Conservation (phyloP, 495 filamentous ascomycete genomes). For the Achaetomiella virescens region DNA sequence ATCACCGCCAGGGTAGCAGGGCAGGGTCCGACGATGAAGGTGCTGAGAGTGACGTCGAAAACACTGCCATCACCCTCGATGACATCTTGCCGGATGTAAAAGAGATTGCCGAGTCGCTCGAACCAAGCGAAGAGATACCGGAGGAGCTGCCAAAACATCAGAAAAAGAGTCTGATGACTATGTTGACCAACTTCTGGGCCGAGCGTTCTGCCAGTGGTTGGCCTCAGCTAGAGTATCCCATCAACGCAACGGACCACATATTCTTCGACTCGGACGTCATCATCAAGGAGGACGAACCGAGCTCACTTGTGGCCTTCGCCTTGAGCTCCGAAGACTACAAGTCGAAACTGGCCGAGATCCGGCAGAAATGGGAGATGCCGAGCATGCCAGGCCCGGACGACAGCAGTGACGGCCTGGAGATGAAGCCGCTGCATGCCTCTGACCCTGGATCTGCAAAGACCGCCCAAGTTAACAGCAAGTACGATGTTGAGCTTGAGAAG, state of each 20-base stretch:
- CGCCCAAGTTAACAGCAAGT: slow-evolving; percentile 14
- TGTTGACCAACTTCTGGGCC: slow-evolving; percentile 96
- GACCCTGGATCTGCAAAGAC: slow-evolving; percentile 24
- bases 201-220: slow-evolving; percentile 95
- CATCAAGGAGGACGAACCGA: slow-evolving; percentile 94
- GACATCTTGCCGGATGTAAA: slow-evolving; percentile 49
- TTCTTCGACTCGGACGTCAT: slow-evolving; percentile 98
- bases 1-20: slow-evolving; percentile 46
- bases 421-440: slow-evolving; percentile 15
- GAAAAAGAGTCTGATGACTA: slow-evolving; percentile 84
- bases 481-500: slow-evolving; percentile 54
- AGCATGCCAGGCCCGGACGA: slow-evolving; percentile 26
- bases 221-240: slow-evolving; percentile 88
- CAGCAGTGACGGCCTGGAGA: slow-evolving; percentile 27
- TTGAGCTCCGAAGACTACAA: slow-evolving; percentile 80
- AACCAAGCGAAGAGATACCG: slow-evolving; percentile 56
- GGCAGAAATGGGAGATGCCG: slow-evolving; percentile 44
- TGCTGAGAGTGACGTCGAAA: slow-evolving; percentile 67
- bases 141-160: slow-evolving; percentile 85
- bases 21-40: slow-evolving; percentile 61
- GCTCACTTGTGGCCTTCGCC: slow-evolving; percentile 90
- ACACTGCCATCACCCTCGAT: slow-evolving; percentile 45
- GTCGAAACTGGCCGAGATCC: slow-evolving; percentile 67
- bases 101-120: slow-evolving; percentile 56
- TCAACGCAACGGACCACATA: slow-evolving; percentile 82